phyloP scores from a whole-genome alignment of 1,139 yeast genomes.

The Suhomyces bribrorum region DNA sequence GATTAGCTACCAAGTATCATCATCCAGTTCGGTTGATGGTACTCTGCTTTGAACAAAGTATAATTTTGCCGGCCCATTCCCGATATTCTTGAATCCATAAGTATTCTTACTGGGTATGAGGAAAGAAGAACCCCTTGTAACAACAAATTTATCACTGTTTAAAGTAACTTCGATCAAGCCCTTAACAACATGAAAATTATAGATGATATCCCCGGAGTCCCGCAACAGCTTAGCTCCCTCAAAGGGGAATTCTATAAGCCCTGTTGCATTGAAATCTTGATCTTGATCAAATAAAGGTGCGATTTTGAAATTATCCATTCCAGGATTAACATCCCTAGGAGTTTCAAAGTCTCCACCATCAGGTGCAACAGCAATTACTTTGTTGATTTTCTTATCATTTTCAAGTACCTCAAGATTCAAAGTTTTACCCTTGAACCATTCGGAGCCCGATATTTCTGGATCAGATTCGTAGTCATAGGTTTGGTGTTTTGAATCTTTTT shows the following conservation, averaged over 20 bases:
- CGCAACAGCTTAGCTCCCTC: slow-evolving; percentile 65
- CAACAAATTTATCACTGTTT: slow-evolving; percentile 59
- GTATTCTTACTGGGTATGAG: slow-evolving; percentile 78
- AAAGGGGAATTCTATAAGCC: slow-evolving; percentile 66
- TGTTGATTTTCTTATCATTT: slow-evolving; percentile 44
- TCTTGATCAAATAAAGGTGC: slow-evolving; percentile 71
- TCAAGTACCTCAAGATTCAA: slow-evolving; percentile 55
- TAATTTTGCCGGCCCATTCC: slow-evolving; percentile 57
- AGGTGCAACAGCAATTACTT: slow-evolving; percentile 72
- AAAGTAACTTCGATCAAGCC: slow-evolving; percentile 74
- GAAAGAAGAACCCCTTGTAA: slow-evolving; percentile 74
- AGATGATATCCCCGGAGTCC: slow-evolving; percentile 66
- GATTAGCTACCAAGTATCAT: slow-evolving; percentile 6
- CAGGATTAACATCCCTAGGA: slow-evolving; percentile 31
- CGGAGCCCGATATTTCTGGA: slow-evolving; percentile 50
- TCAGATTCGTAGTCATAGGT: slow-evolving; percentile 39
- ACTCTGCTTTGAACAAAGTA: slow-evolving; percentile 72
- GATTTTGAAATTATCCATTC: slow-evolving; percentile 59
- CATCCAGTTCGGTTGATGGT: slow-evolving; percentile 14
- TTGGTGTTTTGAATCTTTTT: slow-evolving; percentile 13
- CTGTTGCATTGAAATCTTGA: slow-evolving; percentile 71
- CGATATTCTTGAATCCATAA: slow-evolving; percentile 64
- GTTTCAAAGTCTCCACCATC: slow-evolving; percentile 50
- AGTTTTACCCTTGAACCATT: slow-evolving; percentile 55
- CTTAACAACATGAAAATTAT: slow-evolving; percentile 70